Evolutionary conservation across 2,329 filamentous ascomycete species (phyloP), one percentile per base, ranked within the genome.

Genomic region (Gnomoniopsis sp.): DNA sequence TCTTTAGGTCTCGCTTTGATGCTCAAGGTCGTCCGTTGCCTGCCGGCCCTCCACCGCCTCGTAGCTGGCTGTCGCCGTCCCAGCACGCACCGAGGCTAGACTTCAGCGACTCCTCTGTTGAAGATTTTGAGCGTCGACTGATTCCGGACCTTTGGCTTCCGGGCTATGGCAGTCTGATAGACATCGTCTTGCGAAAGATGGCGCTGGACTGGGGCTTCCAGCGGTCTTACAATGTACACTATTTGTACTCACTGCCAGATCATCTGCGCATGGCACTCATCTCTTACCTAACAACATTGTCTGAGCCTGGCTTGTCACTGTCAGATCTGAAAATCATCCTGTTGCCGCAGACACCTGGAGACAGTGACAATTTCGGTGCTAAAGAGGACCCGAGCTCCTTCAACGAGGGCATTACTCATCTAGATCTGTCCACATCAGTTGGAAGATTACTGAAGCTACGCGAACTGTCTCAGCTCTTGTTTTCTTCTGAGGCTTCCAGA

Each of bases 11-110:
- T 59, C 74, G 78, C 55, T 71, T 79, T 46, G 80, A 81, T 65
- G 69, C 69, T 17, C 70, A 74, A 66, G 82, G 82, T 19, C 75
- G 79, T 57, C 76, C 82, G 57, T 70, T 79, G 21, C 84, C 84
- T 11, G 77, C 85, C 2, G 85, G 85, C 0, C 85, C 85, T 22
- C 78, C 83, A 26, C 79, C 85, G 22, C 85, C 85, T 2, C 75
- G 76, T 41, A 86, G 82, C 66, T 88, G 85, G 85, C 68, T 77
- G 57, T 63, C 73, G 60, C 65, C 68, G 58, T 73, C 72, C 2
- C 68, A 55, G 57, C 64, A 69, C 62, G 68, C 65, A 10, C 68
- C 57, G 49, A 34, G 49, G 15, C 62, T 52, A 51, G 59, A 36
- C n/a, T 17, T 36, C 21, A 38, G 30, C 33, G 36, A 34, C 49